Evolutionary conservation across 1,284 basidiomycete species (phyloP).

Genomic region (Mycena sp.): DNA sequence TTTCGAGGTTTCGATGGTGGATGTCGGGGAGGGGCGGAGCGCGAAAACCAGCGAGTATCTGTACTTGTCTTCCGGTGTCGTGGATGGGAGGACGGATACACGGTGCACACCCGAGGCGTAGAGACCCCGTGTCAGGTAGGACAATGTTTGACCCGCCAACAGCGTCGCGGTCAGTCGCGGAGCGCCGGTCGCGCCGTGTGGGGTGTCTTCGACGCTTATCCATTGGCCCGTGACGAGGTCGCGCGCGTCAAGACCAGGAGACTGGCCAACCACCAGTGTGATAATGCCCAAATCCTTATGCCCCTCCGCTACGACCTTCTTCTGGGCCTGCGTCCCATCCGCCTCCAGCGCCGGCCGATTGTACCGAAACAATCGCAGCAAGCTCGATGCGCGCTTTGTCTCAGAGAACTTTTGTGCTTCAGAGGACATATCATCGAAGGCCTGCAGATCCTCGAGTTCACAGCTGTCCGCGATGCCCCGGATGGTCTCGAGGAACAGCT

Average conservation of each 20-base stretch:
- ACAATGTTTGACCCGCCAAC: conserved; percentile 39
- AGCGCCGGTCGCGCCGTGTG: conserved; percentile 3
- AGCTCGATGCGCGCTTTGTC: conserved; percentile 32
- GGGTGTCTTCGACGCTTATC: conserved; percentile 39
- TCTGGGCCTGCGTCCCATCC: conserved; percentile 21
- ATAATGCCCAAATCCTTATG: conserved; percentile 43
- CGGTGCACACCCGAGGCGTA: conserved; percentile 40
- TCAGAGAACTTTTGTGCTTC: conserved; percentile 32
- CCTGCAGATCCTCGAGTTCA: conserved; percentile 25
- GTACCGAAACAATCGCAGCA: conserved; percentile 43
- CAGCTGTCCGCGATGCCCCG: conserved; percentile 36
- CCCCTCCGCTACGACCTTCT: conserved; percentile 38
- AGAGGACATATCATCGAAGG: conserved; percentile 31
- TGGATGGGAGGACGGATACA: conserved; percentile 37
- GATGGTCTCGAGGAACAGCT: conserved; percentile 33
- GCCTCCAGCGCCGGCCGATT: conserved; percentile 5
- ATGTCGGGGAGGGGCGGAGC: conserved; percentile 35
- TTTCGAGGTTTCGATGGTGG: conserved; percentile 30
- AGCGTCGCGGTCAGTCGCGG: conserved; percentile 37
- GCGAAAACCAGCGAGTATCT: conserved; percentile 43
- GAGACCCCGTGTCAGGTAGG: conserved; percentile 39
- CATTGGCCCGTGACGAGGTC: conserved; percentile 31
- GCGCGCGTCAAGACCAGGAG: conserved; percentile 42
- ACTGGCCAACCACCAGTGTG: conserved; percentile 42
- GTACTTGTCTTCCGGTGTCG: conserved; percentile 19